Evolutionary conservation across 495 filamentous ascomycete species (phyloP), one percentile per base, ranked within the genome.

Genomic region (Pyronema domesticum): DNA sequence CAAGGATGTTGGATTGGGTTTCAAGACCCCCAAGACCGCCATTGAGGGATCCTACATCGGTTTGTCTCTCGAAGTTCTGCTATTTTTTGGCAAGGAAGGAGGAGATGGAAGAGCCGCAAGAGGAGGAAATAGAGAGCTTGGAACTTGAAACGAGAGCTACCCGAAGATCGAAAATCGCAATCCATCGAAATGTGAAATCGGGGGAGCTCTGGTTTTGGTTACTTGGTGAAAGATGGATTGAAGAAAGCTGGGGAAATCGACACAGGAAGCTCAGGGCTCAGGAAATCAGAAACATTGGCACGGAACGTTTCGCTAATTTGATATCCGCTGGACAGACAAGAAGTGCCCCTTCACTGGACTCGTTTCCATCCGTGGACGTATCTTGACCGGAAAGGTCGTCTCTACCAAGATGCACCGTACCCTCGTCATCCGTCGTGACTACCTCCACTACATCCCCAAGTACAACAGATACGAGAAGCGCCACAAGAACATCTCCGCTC

Each of bases 361-460:
- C 68, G 88, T 96, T 67, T 94, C 87, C 64, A 95, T 96, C 79
- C 91, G 91, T 76, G 91, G 91, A 70, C 89, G 91, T 89, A 95
- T 99, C 82, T 78, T 99, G 61, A 95, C 89, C 68, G 91, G 91
- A 68, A 93, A 85, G 70, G 91, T 99, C 66, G 85, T 96, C 70
- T 95, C 88, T 60, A 99, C 93, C 52, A 95, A 95, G 83, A 95
- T 95, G 89, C 89, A 95, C 83, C 82, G 89, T 70, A 98, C 91
- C 65, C 78, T 95, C 69, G 80, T 96, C 78, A 94, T 99, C 80
- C 93, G 91, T 72, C 86, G 91, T 72, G 93, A 99, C 79, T 99
- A 96, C 78, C 89, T 98, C 61, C 91, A 96, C 80, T 96, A 85
- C 80, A 80, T 96, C 70, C 89, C 89, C 69, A 96, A 96, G 75